These are phyloP conservation scores for Gamsiella multidivaricata DNA, from an alignment of 192 early-diverging fungal genomes.

Conservation along the genomic window DNA sequence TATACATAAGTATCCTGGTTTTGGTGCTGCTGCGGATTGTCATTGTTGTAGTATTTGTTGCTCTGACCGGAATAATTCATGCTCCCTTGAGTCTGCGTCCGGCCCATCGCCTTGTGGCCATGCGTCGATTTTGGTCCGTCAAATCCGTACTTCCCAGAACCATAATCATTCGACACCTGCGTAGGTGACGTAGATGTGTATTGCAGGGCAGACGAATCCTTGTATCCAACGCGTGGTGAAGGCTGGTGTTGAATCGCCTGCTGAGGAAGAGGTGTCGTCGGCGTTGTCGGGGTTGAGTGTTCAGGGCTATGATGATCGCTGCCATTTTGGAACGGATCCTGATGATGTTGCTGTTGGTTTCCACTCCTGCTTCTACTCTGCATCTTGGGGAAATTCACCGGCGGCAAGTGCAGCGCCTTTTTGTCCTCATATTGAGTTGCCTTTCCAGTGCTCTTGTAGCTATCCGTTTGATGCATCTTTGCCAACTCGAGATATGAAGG, in stretches of 20 bases:
- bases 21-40: background rate
- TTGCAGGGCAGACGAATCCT: background rate
- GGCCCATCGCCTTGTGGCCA: constrained; percentile 2
- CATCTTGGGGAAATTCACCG: constrained; percentile 25
- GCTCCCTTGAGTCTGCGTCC: background rate
- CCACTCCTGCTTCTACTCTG: background rate
- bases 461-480: constrained; percentile 38
- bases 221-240: background rate
- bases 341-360: background rate
- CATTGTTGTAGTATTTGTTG: background rate
- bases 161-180: no score
- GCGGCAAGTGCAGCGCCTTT: constrained; percentile 15
- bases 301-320: background rate
- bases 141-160: no score
- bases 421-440: constrained; percentile 41
- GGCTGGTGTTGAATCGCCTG: no score
- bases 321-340: background rate
- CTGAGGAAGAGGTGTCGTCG: background rate
- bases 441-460: constrained; percentile 48
- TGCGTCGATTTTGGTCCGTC: no score
- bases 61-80: background rate
- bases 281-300: background rate
- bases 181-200: constrained; percentile 3
- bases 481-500: constrained; percentile 36
- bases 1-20: background rate